Base-by-base conservation (phyloP, 2,329 filamentous ascomycete species). In the Ceratocystis lukuohia region DNA sequence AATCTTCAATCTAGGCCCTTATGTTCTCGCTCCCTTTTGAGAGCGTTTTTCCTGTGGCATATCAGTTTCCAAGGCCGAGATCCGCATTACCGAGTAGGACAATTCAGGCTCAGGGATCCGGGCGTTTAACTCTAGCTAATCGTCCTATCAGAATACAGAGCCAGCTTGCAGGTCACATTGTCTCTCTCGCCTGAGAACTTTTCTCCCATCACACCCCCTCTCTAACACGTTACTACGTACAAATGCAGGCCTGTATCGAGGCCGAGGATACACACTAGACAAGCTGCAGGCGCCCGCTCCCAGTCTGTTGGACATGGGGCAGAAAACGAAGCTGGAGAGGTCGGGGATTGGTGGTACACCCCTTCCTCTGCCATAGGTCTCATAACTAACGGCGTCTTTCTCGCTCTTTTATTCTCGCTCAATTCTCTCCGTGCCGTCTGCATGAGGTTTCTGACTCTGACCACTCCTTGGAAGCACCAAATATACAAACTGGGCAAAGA, bases 361-460 rank as follows among this genome's bases (percentile, higher is more conserved):
- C 56, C 17, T n/a, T 7, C 17, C 28, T 30, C 15, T n/a, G 15
- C 33, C 20, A 37, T 8, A n/a, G 28, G 12, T 59, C 56, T 59
- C 61, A 33, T 48, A 62, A 62, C n/a, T 62, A 30, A 48, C 61
- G 45, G 45, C n/a, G n/a, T 17, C 22, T 45, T 28, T 28, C 61
- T 46, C 37, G 10, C 61, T 62, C 61, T 48, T 45, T 45, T 30
- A 15, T 25, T 20, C 37, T 62, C 17, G 45, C 8, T n/a, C 33
- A 25, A 75, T 74, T 73, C 74, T 74, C 73, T 72, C 70, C 69
- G 70, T 71, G 71, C 73, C 71, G 71, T 72, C 70, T 72, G 15
- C 37, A 41, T 73, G 48, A 53, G 56, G 33, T 20, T 33, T 28
- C 48, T 53, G 25, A 53, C 48, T 25, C 25, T 48, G 20, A 48